Conservation (phyloP, 2,329 filamentous ascomycete species). For the Neofusicoccum cordaticola region DNA sequence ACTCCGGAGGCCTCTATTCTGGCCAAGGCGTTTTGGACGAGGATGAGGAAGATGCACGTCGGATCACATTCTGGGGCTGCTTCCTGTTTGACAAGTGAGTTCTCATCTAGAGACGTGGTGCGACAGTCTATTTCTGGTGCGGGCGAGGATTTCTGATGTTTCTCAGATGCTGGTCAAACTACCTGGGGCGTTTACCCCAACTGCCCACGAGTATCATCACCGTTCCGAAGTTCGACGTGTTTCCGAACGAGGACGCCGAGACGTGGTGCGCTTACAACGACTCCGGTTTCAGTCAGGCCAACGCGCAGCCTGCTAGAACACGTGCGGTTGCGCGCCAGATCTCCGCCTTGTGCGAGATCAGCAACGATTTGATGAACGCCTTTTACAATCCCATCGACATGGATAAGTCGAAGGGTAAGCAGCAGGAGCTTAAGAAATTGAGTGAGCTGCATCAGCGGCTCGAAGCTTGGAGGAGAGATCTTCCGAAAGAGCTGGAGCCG, state of each 20-base stretch:
- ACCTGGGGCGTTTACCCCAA: conserved; percentile 86
- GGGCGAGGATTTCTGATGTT: conserved; percentile 16
- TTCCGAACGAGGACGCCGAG: conserved; percentile 81
- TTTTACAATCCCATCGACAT: conserved; percentile 80
- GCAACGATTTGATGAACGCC: conserved; percentile 79
- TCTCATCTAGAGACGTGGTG: background rate
- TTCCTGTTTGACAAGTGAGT: conserved; percentile 89
- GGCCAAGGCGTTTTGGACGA: conserved; percentile 63
- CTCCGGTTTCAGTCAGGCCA: conserved; percentile 67
- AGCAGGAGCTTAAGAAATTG: conserved; percentile 84
- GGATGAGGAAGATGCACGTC: conserved; percentile 80
- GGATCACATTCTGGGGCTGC: conserved; percentile 96
- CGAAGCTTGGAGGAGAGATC: conserved; percentile 80
- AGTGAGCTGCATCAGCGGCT: conserved; percentile 87
- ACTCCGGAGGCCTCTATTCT: conserved; percentile 64
- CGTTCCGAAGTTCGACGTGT: conserved; percentile 85
- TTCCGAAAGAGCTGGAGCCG: conserved; percentile 84
- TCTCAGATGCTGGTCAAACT: conserved; percentile 85
- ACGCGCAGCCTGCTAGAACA: conserved; percentile 77
- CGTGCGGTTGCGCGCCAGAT: conserved; percentile 80
- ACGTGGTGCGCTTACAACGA: conserved; percentile 89
- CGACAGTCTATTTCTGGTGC: background rate
- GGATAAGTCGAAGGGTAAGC: conserved; percentile 66
- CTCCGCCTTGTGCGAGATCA: conserved; percentile 84
- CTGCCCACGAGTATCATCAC: conserved; percentile 76